Evolutionary conservation across 164 flowering plant genomes (phyloP), one percentile per base, ranked within the genome.

Genomic region (Liriodendron chinense): DNA sequence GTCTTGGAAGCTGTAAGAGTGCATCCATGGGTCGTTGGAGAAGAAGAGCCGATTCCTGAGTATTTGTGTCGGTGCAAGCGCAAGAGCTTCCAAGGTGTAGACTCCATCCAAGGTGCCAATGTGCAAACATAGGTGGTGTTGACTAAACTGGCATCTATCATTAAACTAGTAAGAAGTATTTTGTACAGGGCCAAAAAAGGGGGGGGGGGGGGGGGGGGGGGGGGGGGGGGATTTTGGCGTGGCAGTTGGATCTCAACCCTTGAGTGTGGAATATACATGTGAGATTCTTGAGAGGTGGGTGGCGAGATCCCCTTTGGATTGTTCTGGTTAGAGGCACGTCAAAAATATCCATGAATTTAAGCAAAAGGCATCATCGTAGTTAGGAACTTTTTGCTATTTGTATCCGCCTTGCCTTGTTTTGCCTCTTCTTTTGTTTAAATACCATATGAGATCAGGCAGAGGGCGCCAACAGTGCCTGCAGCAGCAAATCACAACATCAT

Each of bases 11-110:
- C 72, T 26, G 91, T 89, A 64, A 88, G 90, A 14, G 84, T 78
- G 49, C 97, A 96, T 81, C 74, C 82, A 1, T 96, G 99, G 99
- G 92, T 96, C 59, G 74, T 86, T 63, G 92, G 84, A 21, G 89
- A 88, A 53, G 88, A 87, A 16, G 97, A 94, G 9, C 91, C 94
- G 1, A 81, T 96, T 59, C 97, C 94, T 34, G 83, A 81, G 65
- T 87, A 85, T 81, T 70, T 79, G 43, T 96, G 99, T 66, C 87
- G 94, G 90, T 96, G 99, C 88, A 86, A 86, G 80, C 66, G 65
- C 72, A 68, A 34, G 47, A 74, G 65, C 25, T 74, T 57, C 65
- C 21, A 34, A 34, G 53, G 66, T n/a, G 72, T 49, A 34, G 65
- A 53, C 12, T 65, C 23, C 24, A 1, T 20, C 14, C 13, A 57